phyloP scores from a whole-genome alignment of 805 yeast genomes.

The Peterozyma toletana region DNA sequence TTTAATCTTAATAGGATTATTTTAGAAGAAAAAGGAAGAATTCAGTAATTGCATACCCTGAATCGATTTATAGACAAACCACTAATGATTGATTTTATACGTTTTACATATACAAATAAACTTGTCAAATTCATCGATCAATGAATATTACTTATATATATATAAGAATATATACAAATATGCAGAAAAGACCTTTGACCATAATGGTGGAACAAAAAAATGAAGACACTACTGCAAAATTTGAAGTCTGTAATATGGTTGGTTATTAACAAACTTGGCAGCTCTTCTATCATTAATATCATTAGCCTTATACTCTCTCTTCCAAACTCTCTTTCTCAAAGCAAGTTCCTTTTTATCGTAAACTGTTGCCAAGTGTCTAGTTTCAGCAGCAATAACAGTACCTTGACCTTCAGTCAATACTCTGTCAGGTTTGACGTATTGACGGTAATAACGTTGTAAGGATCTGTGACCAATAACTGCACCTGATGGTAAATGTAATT shows the following conservation, averaged over 20 bases:
- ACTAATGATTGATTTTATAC: no score
- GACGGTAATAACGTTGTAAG: constrained; percentile 64
- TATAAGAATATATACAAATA: not conserved
- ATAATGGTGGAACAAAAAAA: not conserved
- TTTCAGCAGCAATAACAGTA: constrained; percentile 72
- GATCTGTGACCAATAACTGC: constrained; percentile 76
- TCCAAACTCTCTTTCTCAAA: constrained; percentile 52
- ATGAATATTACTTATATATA: not conserved
- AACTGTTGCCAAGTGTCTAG: constrained; percentile 42
- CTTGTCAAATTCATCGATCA: not conserved
- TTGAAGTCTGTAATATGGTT: constrained; percentile 78
- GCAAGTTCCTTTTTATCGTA: constrained; percentile 33
- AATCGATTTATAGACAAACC: no score
- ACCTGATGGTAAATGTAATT: constrained; percentile 72
- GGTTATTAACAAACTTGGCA: constrained; percentile 68
- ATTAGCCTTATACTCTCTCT: constrained; percentile 39
- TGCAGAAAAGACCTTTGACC: not conserved
- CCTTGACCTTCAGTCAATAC: constrained; percentile 57
- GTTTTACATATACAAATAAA: no score
- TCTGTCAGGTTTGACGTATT: constrained; percentile 44
- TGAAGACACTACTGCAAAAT: constrained; percentile 31
- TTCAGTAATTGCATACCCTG: no score
- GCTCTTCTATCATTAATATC: constrained; percentile 50
- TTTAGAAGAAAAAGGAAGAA: no score
- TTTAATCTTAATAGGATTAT: not conserved